A percentile compares a stretch with the other conserved stretches of the same genome.
Conservation (phyloP, 805 yeast genomes). For the Nakazawaea laoshanensis region DNA sequence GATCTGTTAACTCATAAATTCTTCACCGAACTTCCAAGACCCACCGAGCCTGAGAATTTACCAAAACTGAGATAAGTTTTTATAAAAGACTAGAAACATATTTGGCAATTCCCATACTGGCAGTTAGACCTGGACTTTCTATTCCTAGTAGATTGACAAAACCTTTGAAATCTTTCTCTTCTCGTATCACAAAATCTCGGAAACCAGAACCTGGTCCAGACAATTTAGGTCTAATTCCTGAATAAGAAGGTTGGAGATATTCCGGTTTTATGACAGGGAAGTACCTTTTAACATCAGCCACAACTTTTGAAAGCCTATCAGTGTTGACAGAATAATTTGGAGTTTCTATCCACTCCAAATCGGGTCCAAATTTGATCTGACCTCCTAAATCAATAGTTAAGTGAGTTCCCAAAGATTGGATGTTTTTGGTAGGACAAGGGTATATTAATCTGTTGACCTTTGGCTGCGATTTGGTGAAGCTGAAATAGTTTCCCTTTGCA, state of each 20-base stretch:
- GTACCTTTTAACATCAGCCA: conserved; percentile 48
- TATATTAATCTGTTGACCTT: conserved; percentile 53
- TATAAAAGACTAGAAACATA: conserved; percentile 38
- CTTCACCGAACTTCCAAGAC: conserved; percentile 66
- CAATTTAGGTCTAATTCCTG: conserved; percentile 82
- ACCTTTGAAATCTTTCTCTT: conserved; percentile 68
- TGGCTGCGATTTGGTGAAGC: conserved; percentile 40
- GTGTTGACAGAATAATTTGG: conserved; percentile 42
- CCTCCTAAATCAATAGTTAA: conserved; percentile 79
- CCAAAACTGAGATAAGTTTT: conserved; percentile 31
- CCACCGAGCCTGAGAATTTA: conserved; percentile 58
- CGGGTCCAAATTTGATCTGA: conserved; percentile 80
- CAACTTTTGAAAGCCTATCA: conserved; percentile 45
- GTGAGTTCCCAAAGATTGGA: conserved; percentile 82
- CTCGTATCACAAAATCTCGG: conserved; percentile 65
- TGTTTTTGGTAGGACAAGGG: conserved; percentile 65
- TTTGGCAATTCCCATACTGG: conserved; percentile 76
- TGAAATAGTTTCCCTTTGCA: conserved; percentile 82
- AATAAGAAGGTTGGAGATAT: conserved; percentile 57
- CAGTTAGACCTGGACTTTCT: conserved; percentile 86
- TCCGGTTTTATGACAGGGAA: conserved; percentile 47
- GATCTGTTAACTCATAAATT: conserved; percentile 57
- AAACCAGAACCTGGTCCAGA: conserved; percentile 36
- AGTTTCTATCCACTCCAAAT: conserved; percentile 67
- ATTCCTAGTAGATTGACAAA: conserved; percentile 76